Evolutionary conservation across 2,329 filamentous ascomycete species (phyloP), one percentile per base, ranked within the genome.

Genomic region (Fusarium floridanum): DNA sequence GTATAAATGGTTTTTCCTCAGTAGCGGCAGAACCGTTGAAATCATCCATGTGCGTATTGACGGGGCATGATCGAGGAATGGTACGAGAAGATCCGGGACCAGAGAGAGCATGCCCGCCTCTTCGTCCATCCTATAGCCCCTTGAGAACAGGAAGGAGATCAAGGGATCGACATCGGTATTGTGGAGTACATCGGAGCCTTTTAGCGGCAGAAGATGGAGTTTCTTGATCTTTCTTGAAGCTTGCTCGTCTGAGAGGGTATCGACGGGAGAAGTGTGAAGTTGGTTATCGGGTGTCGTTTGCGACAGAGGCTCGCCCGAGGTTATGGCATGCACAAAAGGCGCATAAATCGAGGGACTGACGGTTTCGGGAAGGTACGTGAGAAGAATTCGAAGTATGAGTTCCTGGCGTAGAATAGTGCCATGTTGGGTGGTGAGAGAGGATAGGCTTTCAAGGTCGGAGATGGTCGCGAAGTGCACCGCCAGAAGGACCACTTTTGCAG

Each of bases 321-420:
- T 86, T 70, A 95, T 83, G 62, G 90, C 87, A 76, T 88, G 82
- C 20, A 95, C 79, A 61, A 94, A 88, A 16, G 85, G 84, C 20
- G 90, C 84, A 79, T 95, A 95, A 55, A 85, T 81, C n/a, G 83
- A 83, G 6, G 94, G 91, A 6, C 89, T 88, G 6, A 91, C 80
- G 50, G 89, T 92, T 82, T 96, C 94, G 29, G 95, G 94, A 1
- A 97, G 87, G 79, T 92, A 94, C 22, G 92, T 94, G 55, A 97
- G 87, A 24, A 97, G 84, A 63, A 97, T 91, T 53, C 92, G 91
- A 67, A 97, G 86, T 27, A 94, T 80, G 16, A 95, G 84, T 66
- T 93, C 90, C 53, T 89, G 87, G 32, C 88, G 86, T 64, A 97
- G 85, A 41, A 91, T 86, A 64, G 88, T 84, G 63, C 84, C 82